Base-by-base conservation (phyloP, 768 basidiomycete genomes). In the Mycena chlorophos region DNA sequence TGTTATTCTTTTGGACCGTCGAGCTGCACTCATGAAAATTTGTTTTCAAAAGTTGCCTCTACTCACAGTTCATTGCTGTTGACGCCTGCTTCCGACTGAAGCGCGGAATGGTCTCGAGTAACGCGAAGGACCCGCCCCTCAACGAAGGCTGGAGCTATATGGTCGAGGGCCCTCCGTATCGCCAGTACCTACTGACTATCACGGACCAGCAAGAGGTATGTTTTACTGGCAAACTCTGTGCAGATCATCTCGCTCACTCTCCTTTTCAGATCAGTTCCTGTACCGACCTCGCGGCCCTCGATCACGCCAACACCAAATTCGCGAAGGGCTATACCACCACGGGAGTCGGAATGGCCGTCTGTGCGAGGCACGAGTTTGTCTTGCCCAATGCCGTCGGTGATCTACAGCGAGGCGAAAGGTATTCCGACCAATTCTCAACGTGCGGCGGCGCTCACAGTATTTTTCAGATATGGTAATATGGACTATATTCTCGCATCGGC, bases 401-500 rank as follows among this genome's bases (percentile, higher is more conserved):
- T 55, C 54, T 73, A 1, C 65, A 68, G 47, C 66, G 62, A 38
- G 68, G 69, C 3, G 70, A 70, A 52, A 42, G 66, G 72, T 71
- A 56, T 39, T 26, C 22, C 19, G 14, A 30, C 53, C 45, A 22
- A 26, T 49, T 12, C 34, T 30, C 6, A 5, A 30, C 5, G 14
- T 20, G 5, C 31, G n/a, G 19, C 25, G 48, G 16, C 6, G 28
- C 30, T 45, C 23, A 31, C 14, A n/a, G n/a, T 26, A 47, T 42
- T 13, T 48, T 23, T 16, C 42, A 75, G 73, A 25, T 72, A 71
- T 55, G 58, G 59, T 12, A 74, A 75, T 58, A 74, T 73, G 65
- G 72, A 75, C 46, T 75, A 65, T 45, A 51, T 74, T 8, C 66
- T 75, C 37, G 61, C 62, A 4, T 63, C 61, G 0, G 65, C 59